Percentiles rank a stretch among this genome's conserved stretches.
Evolutionary conservation across 495 filamentous ascomycete species (phyloP).

Genomic region (Penicillium argentinense): DNA sequence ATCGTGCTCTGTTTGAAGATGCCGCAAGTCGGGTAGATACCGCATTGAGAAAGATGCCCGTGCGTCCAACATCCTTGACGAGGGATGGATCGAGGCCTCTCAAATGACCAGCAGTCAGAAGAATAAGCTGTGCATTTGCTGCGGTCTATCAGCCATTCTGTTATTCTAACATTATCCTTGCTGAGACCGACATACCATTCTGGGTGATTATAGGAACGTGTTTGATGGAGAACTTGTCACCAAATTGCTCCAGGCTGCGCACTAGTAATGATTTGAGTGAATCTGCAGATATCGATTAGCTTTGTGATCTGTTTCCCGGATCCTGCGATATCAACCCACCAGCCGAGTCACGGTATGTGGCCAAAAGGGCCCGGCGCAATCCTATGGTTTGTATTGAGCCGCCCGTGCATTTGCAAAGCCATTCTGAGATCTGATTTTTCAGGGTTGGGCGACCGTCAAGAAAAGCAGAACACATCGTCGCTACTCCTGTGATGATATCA

Average conservation of each 20-base stretch:
- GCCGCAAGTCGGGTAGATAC: constrained; percentile 86
- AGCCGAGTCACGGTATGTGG: constrained; percentile 53
- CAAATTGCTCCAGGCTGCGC: constrained; percentile 69
- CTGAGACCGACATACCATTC: constrained; percentile 62
- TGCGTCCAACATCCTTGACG: constrained; percentile 64
- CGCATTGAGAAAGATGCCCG: constrained; percentile 68
- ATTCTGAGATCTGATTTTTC: constrained; percentile 60
- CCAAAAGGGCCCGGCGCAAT: constrained; percentile 64
- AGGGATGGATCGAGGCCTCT: constrained; percentile 59
- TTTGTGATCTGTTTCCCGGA: too few species aligned
- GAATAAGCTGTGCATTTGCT: constrained; percentile 78
- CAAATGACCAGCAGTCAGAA: constrained; percentile 75
- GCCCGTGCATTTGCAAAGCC: constrained; percentile 56
- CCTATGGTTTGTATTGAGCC: constrained; percentile 66
- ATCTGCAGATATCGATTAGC: constrained; percentile 35
- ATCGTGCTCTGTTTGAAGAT: constrained; percentile 70
- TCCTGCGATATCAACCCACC: too few species aligned
- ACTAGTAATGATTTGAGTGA: constrained; percentile 59
- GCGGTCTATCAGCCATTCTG: constrained; percentile 22
- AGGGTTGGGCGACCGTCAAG: constrained; percentile 34
- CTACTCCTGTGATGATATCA: constrained; percentile 34
- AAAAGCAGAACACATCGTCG: constrained; percentile 40
- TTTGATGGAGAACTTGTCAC: constrained; percentile 82
- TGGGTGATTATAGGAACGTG: constrained; percentile 80
- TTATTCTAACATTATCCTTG: too few species aligned